These are phyloP conservation scores for Hibiscus syriacus DNA, from an alignment of 345 rosid species.

Conservation along the genomic window DNA sequence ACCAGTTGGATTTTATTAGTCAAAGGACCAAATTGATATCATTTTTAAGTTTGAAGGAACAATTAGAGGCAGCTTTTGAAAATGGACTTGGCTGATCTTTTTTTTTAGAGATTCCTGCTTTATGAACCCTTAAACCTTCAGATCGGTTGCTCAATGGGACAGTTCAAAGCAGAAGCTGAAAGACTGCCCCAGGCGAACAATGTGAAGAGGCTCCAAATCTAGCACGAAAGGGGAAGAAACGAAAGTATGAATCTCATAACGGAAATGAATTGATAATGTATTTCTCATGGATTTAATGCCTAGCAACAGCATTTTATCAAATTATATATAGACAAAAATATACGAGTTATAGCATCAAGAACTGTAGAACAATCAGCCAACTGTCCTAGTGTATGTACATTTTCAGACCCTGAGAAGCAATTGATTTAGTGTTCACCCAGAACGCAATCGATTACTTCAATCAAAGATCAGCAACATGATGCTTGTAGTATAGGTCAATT, in stretches of 20 bases:
- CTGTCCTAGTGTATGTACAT: neutral
- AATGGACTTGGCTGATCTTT: too few relatives aligned
- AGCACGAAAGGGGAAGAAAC: too few relatives aligned
- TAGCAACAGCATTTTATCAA: neutral
- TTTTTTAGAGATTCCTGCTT: too few relatives aligned
- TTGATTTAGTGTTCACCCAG: neutral
- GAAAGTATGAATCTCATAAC: neutral
- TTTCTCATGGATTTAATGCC: neutral
- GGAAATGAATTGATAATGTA: neutral
- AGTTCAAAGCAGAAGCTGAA: too few relatives aligned
- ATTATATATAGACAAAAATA: neutral
- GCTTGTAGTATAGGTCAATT: neutral
- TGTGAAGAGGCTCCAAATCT: too few relatives aligned
- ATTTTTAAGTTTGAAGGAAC: too few relatives aligned
- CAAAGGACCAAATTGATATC: too few relatives aligned
- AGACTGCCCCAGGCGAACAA: too few relatives aligned
- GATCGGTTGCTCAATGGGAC: too few relatives aligned
- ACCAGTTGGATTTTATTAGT: too few relatives aligned
- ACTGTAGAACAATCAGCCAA: neutral
- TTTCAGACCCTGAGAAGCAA: neutral
- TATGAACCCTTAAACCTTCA: too few relatives aligned
- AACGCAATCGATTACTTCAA: neutral
- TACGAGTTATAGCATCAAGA: neutral
- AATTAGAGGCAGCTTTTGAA: too few relatives aligned
- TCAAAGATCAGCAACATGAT: neutral